Conservation (phyloP, 768 basidiomycete genomes). For the Kwoniella shandongensis region DNA sequence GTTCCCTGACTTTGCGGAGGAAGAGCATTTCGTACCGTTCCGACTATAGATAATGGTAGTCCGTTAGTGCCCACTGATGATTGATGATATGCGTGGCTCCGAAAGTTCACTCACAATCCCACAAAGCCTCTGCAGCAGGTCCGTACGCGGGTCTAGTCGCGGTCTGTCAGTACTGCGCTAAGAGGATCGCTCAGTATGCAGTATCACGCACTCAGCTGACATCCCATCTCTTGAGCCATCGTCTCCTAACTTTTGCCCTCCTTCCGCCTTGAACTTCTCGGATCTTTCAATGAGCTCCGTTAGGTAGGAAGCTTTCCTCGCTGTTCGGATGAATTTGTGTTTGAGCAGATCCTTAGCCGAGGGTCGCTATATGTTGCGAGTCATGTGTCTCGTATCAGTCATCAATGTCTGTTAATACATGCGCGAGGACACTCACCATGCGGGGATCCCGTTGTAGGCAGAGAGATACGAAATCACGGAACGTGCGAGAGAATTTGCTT, state of each 20-base stretch:
- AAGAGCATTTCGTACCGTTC: slow-evolving; percentile 78
- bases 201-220: slow-evolving; percentile 15
- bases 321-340: slow-evolving; percentile 92
- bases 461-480: slow-evolving; percentile 88
- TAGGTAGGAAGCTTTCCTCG: slow-evolving; percentile 89
- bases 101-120: slow-evolving; percentile 67
- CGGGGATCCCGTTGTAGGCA: slow-evolving; percentile 93
- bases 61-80: background rate
- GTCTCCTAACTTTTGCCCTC: slow-evolving; percentile 67
- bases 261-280: slow-evolving; percentile 89
- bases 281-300: slow-evolving; percentile 94
- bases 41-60: slow-evolving; percentile 56
- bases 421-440: slow-evolving; percentile 61
- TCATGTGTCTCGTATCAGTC: background rate
- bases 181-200: background rate
- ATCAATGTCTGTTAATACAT: background rate
- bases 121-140: slow-evolving; percentile 68
- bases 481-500: slow-evolving; percentile 79
- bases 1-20: slow-evolving; percentile 20
- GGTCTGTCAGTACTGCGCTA: background rate
- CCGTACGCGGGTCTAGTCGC: slow-evolving; percentile 30
- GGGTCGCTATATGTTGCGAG: slow-evolving; percentile 66
- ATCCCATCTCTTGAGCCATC: slow-evolving; percentile 14
- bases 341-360: slow-evolving; percentile 91
- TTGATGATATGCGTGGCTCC: background rate